phyloP scores from a whole-genome alignment of 768 basidiomycete species.

The Dioszegia aurantiaca region DNA sequence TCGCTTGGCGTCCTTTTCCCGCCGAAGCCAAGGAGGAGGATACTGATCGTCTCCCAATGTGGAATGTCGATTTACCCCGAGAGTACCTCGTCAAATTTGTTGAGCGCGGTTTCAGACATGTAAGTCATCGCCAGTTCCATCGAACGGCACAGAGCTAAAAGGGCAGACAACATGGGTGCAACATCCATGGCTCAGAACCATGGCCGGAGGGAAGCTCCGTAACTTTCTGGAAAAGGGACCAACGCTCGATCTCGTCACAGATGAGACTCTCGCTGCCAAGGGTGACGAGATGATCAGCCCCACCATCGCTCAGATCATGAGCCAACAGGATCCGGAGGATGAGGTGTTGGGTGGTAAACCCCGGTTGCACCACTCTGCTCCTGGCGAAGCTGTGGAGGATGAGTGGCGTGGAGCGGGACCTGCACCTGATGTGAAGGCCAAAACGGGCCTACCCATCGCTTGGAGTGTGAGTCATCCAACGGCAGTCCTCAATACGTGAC shows the following conservation, averaged over 20 bases:
- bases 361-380: slow-evolving; percentile 30
- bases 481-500: no score
- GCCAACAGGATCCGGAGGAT: slow-evolving; percentile 8
- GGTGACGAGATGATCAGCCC: slow-evolving; percentile 43
- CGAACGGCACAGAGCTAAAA: no score
- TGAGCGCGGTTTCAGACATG: slow-evolving; percentile 67
- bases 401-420: slow-evolving; percentile 54
- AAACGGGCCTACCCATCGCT: slow-evolving; percentile 65
- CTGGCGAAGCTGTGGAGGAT: slow-evolving; percentile 7
- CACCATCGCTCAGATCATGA: slow-evolving; percentile 39
- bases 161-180: slow-evolving; percentile 83
- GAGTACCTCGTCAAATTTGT: slow-evolving; percentile 93
- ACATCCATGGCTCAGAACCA: slow-evolving; percentile 80
- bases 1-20: slow-evolving; percentile 87
- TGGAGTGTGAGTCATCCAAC: slow-evolving; percentile 66
- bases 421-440: slow-evolving; percentile 62
- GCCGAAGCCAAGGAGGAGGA: slow-evolving; percentile 62
- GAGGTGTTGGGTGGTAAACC: slow-evolving; percentile 55
- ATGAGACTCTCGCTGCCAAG: slow-evolving; percentile 43
- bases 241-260: slow-evolving; percentile 63
- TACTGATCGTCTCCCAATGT: slow-evolving; percentile 55
- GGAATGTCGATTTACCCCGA: slow-evolving; percentile 68
- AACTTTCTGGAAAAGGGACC: slow-evolving; percentile 71
- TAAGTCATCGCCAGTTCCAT: no score
- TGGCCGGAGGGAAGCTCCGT: slow-evolving; percentile 65